These are phyloP conservation scores for Xylariaceae sp. DNA, from an alignment of 2,329 filamentous ascomycete genomes.

Conservation along the genomic window DNA sequence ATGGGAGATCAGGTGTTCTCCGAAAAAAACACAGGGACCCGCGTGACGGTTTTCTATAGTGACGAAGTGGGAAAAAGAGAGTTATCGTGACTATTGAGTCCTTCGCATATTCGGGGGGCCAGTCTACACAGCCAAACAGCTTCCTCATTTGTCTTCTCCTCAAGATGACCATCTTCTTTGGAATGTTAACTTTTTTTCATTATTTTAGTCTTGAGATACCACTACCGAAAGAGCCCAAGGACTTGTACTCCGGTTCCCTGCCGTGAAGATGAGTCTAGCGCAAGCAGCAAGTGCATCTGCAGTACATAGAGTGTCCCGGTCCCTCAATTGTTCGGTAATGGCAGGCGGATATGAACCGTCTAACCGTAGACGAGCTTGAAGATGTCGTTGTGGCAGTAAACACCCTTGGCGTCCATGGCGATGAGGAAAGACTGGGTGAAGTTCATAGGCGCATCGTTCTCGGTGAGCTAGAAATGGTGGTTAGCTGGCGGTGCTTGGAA, in stretches of 20 bases:
- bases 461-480: constrained; percentile 62
- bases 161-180: neutral
- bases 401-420: constrained; percentile 46
- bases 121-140: neutral
- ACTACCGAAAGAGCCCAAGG: neutral
- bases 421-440: constrained; percentile 91
- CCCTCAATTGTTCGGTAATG: constrained; percentile 3
- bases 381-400: constrained; percentile 86
- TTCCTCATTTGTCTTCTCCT: neutral
- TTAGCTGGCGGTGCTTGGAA: constrained; percentile 6
- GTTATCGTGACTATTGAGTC: neutral
- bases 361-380: constrained; percentile 81
- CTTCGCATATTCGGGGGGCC: neutral
- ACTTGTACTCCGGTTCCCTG: no score
- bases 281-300: neutral
- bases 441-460: constrained; percentile 79
- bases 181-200: neutral
- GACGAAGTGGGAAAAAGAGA: neutral
- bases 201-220: neutral
- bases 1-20: neutral
- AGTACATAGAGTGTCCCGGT: neutral
- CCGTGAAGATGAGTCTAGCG: neutral
- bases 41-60: neutral
- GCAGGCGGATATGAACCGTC: constrained; percentile 2
- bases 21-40: neutral